Percentiles rank a stretch among this genome's conserved stretches.
Evolutionary conservation across 2,329 filamentous ascomycete species (phyloP).

Genomic region (Alternaria alternata): DNA sequence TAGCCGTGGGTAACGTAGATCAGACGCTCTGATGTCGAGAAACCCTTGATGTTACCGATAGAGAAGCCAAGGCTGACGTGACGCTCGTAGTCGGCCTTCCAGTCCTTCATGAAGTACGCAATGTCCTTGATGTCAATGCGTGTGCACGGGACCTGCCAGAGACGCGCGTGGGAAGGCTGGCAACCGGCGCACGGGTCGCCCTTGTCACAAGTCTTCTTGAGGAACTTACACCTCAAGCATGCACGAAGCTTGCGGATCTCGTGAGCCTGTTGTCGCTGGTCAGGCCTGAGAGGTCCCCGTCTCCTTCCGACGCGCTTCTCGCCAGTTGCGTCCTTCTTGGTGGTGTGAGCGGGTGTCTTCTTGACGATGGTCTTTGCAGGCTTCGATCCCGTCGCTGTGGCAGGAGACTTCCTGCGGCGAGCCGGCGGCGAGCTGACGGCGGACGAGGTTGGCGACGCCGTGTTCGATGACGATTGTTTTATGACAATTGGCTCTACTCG

Average conservation of each 20-base stretch:
- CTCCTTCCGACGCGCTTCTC: conserved; percentile 95
- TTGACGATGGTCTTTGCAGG: conserved; percentile 82
- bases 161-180: conserved; percentile 90
- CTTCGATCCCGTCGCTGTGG: conserved; percentile 73
- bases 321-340: conserved; percentile 76
- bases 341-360: conserved; percentile 71
- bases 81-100: conserved; percentile 95
- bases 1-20: conserved; percentile 97
- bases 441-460: conserved; percentile 66
- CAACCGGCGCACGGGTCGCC: conserved; percentile 95
- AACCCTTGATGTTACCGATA: conserved; percentile 93
- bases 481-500: conserved; percentile 74
- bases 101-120: conserved; percentile 98
- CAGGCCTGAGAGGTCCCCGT: conserved; percentile 86
- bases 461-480: conserved; percentile 68
- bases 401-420: conserved; percentile 76
- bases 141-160: conserved; percentile 98
- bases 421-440: conserved; percentile 65
- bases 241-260: conserved; percentile 95
- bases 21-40: conserved; percentile 67
- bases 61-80: conserved; percentile 88
- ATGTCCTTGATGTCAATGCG: conserved; percentile 99
- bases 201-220: conserved; percentile 99
- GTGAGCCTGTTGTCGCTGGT: conserved; percentile 94
- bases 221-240: conserved; percentile 94